Evolutionary conservation across 2,329 filamentous ascomycete species (phyloP), one percentile per base, ranked within the genome.

Genomic region (Botrytis elliptica): DNA sequence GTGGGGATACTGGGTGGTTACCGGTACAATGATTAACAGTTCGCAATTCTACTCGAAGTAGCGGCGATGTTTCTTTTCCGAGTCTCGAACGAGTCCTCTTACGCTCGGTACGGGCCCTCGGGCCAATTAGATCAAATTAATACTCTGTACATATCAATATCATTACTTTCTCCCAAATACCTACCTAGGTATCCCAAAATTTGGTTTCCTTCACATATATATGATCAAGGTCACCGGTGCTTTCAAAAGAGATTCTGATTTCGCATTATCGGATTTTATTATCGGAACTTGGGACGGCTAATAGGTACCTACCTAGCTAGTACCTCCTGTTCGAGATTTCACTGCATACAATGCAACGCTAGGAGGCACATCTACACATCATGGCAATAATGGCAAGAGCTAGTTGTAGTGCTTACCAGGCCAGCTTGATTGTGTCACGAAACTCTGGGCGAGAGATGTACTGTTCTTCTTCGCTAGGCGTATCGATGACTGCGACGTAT

Each of bases 31-130:
- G 9, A 55, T 55, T 40, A 25, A 38, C 14, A 46, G n/a, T 14
- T 40, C 44, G 62, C 29, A 33, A 9, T 18, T 33, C 12, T n/a
- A 42, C 22, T 44, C n/a, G 25, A 42, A 42, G 40, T 42, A 33
- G 46, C 36, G 16, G 25, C 25, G 46, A 68, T 68, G 36, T 42
- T 68, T 68, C 66, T 42, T 68, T 68, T 68, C 49, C 66, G 36
- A 68, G 65, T 55, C 36, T 38, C 38, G 25, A 44, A 29, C 46
- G 49, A 57, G 52, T 57, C 52, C 52, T 29, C 14, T 18, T 57
- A 29, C 52, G 52, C 52, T 57, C 52, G 52, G 52, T 57, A 57
- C 52, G 52, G 52, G 14, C n/a, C n/a, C 65, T 42, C 25, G 36
- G n/a, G 36, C 25, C 36, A 68, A 42, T 33, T 38, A 25, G 40